A percentile compares a stretch with the other conserved stretches of the same genome.
Conservation (phyloP, 345 rosid genomes). For the Eucalyptus cloeziana region DNA sequence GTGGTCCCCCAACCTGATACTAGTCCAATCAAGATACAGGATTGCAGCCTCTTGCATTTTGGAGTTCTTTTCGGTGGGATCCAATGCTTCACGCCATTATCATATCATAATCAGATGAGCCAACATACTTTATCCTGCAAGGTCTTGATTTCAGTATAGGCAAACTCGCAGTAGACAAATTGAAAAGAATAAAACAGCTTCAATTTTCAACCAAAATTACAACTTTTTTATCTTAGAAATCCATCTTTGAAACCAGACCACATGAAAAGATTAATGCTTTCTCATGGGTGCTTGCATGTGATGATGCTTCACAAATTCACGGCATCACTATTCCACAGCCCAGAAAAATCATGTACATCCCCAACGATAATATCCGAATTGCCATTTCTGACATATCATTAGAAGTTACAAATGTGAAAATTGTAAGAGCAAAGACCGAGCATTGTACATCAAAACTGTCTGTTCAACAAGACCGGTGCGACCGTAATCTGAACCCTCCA, state of each 20-base stretch:
- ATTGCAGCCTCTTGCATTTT: conserved; percentile 83
- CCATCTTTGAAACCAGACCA: neutral
- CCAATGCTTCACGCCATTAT: conserved; percentile 92
- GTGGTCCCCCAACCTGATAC: conserved; percentile 99
- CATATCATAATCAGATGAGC: neutral
- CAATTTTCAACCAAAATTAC: neutral
- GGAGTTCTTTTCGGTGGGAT: conserved; percentile 91
- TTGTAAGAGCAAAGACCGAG: neutral
- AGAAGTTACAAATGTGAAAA: neutral
- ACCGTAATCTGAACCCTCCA: too few relatives aligned
- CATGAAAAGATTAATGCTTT: neutral
- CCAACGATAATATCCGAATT: neutral
- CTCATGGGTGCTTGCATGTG: neutral
- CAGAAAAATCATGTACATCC: neutral
- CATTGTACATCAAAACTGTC: neutral
- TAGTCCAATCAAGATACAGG: conserved; percentile 56
- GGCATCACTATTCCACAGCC: neutral
- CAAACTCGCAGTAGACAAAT: neutral
- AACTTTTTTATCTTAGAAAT: neutral
- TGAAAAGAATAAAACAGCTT: neutral
- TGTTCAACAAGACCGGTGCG: neutral
- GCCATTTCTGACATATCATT: neutral
- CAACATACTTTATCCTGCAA: neutral
- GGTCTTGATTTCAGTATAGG: neutral
- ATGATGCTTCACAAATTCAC: too few relatives aligned